Evolutionary conservation across 129 eudicot species (phyloP), one percentile per base, ranked within the genome.

Genomic region (Tagetes patula): DNA sequence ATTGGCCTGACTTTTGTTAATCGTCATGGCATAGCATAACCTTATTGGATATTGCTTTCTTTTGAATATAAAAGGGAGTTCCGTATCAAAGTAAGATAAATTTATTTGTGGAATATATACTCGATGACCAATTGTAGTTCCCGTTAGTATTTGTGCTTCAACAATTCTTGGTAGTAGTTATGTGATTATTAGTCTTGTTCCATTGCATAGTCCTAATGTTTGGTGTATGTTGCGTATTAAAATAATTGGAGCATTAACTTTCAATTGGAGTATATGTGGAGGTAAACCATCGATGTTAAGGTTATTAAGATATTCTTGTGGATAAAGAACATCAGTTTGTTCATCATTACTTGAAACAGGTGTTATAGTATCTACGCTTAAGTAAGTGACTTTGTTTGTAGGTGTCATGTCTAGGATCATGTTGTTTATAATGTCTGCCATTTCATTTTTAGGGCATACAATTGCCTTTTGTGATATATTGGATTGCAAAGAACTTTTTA

Each of bases 61-160:
- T 32, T 58, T 72, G 11, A 72, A 14, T 2, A 58, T 31, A 41
- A 73, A 73, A 20, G 77, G 69, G 30, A 70, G 13, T 8, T 70
- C 27, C 4, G 30, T 27, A 2, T 71, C 67, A 40, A 4, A 27
- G 40, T 61, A 10, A 0, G 36, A 40, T 31, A 72, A 8, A 38
- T 1, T 4, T 1, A 56, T 71, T 12, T 38, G 13, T 12, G 10
- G 75, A 2, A 70, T 70, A 14, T 27, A 14, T 3, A 43, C 56
- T 1, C 32, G 46, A 4, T 60, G 8, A 31, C 60, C 59, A 2
- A 46, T 32, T 8, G 13, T 10, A 10, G 59, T 56, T 4, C 68
- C 45, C 2, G 45, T 56, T 5, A 72, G 59, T 6, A 71, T 10
- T 8, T 38, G 1, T 11, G 41, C 76, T 6, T 71, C 13, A 20